phyloP scores from a whole-genome alignment of 2,329 filamentous ascomycete species.

The Lachnellula cervina region DNA sequence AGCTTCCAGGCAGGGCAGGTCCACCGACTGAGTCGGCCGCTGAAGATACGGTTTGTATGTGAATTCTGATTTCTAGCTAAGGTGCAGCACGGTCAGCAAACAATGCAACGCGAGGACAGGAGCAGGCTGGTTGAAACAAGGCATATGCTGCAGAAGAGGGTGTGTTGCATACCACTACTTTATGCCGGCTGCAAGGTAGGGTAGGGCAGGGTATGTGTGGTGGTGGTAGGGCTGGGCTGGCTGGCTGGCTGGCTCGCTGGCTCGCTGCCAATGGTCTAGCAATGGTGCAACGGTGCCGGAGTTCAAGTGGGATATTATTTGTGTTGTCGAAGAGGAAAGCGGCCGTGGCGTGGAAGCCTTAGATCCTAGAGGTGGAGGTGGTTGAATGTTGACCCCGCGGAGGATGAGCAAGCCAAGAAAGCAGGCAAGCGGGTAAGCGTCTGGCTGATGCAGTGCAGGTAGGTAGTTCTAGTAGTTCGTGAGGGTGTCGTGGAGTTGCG shows the following conservation, averaged over 20 bases:
- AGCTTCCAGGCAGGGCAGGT: background rate
- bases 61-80: background rate
- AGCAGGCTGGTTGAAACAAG: background rate
- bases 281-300: background rate
- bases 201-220: background rate
- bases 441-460: background rate
- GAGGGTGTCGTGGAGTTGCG: background rate
- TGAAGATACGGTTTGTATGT: background rate
- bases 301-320: background rate
- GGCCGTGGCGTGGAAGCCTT: background rate
- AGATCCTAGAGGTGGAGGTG: background rate
- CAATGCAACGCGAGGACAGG: background rate
- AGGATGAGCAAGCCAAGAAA: background rate
- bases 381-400: background rate
- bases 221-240: background rate
- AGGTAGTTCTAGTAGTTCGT: background rate
- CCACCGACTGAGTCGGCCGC: too few species aligned
- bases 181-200: background rate
- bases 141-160: background rate
- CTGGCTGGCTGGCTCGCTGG: background rate
- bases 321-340: background rate
- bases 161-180: background rate
- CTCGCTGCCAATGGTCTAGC: background rate
- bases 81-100: background rate
- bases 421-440: background rate